These are phyloP conservation scores for Debaryomycetaceae sp. DNA, from an alignment of 1,139 yeast species.

Conservation along the genomic window DNA sequence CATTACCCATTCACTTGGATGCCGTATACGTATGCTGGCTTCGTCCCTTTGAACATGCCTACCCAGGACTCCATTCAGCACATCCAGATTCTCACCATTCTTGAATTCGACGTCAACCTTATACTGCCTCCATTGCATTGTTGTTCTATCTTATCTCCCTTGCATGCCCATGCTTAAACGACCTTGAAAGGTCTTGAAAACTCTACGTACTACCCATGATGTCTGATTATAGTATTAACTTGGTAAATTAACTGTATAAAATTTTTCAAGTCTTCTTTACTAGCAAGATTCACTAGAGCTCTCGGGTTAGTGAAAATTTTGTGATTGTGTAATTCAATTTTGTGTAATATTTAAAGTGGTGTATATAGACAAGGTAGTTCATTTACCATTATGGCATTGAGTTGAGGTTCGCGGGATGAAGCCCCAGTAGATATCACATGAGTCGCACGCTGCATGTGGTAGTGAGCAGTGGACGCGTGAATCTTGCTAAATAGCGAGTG, in stretches of 20 bases:
- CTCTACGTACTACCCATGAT: conserved; percentile 66
- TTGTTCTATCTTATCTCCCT: neutral
- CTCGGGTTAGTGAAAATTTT: neutral
- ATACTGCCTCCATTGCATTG: too few relatives aligned
- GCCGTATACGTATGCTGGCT: too few relatives aligned
- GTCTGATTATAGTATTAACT: conserved; percentile 28
- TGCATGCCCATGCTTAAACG: neutral
- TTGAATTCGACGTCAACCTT: too few relatives aligned
- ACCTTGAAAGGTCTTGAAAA: conserved; percentile 3
- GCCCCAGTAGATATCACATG: too few relatives aligned
- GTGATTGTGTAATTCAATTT: neutral
- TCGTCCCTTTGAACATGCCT: too few relatives aligned
- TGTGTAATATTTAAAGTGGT: neutral
- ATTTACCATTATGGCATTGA: neutral
- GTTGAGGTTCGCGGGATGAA: too few relatives aligned
- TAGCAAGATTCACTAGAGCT: neutral
- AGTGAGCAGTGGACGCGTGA: too few relatives aligned
- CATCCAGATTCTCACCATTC: too few relatives aligned
- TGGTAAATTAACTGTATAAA: neutral
- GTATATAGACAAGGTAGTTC: neutral
- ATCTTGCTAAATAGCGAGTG: too few relatives aligned
- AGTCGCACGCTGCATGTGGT: too few relatives aligned
- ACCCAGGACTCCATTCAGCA: too few relatives aligned
- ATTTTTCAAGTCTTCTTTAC: neutral
- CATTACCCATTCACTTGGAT: too few relatives aligned